Conservation (phyloP, 2,329 filamentous ascomycete genomes). For the Cladosporium sp. region DNA sequence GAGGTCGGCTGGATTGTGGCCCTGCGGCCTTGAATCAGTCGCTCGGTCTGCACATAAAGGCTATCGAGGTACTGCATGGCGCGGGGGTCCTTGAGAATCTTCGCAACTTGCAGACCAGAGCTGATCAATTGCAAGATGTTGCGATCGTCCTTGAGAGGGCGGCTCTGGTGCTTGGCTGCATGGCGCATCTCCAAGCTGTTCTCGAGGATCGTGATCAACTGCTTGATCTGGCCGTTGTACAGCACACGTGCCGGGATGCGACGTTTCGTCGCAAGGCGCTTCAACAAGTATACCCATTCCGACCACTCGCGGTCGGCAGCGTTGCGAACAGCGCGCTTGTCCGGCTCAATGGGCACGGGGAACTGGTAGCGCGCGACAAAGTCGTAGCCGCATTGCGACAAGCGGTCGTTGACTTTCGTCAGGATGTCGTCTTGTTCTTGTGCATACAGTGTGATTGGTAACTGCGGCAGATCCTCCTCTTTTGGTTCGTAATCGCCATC, state of each 20-base stretch:
- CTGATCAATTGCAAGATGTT: slow-evolving; percentile 87
- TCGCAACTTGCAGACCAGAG: slow-evolving; percentile 82
- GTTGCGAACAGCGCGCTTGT: slow-evolving; percentile 74
- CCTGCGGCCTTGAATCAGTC: slow-evolving; percentile 61
- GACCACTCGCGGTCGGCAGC: slow-evolving; percentile 84
- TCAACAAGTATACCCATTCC: slow-evolving; percentile 86
- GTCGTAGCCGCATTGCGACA: slow-evolving; percentile 84
- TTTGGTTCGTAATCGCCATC: slow-evolving; percentile 71
- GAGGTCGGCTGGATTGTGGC: slow-evolving; percentile 18
- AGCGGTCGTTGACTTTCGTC: slow-evolving; percentile 76
- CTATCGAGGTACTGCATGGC: slow-evolving; percentile 81
- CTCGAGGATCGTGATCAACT: slow-evolving; percentile 83
- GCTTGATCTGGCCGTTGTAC: slow-evolving; percentile 86
- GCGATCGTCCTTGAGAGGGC: slow-evolving; percentile 82
- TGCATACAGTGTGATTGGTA: slow-evolving; percentile 78
- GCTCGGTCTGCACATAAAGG: slow-evolving; percentile 80
- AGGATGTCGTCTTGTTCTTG: slow-evolving; percentile 84
- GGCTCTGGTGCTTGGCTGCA: slow-evolving; percentile 78
- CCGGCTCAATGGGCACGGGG: slow-evolving; percentile 78
- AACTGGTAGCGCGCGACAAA: slow-evolving; percentile 92
- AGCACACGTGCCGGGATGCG: slow-evolving; percentile 80
- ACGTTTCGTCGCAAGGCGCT: slow-evolving; percentile 80
- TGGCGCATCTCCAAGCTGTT: slow-evolving; percentile 88
- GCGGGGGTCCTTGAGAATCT: slow-evolving; percentile 79
- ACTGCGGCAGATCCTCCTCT: slow-evolving; percentile 76